Conservation (phyloP, 345 rosid species). For the Hirschfeldia incana region DNA sequence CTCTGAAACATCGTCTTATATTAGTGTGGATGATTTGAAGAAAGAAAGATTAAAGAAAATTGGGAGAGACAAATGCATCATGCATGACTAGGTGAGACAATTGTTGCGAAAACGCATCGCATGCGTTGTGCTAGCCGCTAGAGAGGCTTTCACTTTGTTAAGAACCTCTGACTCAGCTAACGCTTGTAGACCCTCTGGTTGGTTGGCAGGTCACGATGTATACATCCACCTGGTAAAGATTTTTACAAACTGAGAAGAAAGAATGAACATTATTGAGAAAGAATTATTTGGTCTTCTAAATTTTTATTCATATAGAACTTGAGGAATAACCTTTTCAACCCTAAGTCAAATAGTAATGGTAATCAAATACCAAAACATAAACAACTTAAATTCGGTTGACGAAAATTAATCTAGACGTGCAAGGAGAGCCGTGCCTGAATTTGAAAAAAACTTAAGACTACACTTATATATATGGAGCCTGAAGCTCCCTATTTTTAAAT, state of each 20-base stretch:
- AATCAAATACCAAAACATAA: background rate
- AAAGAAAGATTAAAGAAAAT: background rate
- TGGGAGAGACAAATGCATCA: slow-evolving; percentile 16
- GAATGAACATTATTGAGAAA: background rate
- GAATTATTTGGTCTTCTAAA: background rate
- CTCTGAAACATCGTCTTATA: background rate
- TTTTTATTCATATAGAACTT: background rate
- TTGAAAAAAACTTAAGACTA: background rate
- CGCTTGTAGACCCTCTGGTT: background rate
- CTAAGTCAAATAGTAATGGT: background rate
- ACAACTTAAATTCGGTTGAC: background rate
- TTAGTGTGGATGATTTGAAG: slow-evolving; percentile 27
- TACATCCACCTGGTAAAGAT: slow-evolving; percentile 4
- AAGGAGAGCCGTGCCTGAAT: background rate
- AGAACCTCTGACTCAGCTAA: background rate
- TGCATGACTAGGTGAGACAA: slow-evolving; percentile 23
- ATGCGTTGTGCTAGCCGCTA: background rate
- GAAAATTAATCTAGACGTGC: background rate
- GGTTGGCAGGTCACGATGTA: background rate
- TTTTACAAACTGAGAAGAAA: background rate
- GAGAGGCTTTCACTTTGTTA: background rate
- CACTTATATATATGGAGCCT: background rate
- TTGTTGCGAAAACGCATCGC: background rate
- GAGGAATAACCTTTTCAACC: background rate
- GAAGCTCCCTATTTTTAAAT: background rate